Conservation (phyloP, 2,329 filamentous ascomycete genomes). For the Falciphora oryzae region DNA sequence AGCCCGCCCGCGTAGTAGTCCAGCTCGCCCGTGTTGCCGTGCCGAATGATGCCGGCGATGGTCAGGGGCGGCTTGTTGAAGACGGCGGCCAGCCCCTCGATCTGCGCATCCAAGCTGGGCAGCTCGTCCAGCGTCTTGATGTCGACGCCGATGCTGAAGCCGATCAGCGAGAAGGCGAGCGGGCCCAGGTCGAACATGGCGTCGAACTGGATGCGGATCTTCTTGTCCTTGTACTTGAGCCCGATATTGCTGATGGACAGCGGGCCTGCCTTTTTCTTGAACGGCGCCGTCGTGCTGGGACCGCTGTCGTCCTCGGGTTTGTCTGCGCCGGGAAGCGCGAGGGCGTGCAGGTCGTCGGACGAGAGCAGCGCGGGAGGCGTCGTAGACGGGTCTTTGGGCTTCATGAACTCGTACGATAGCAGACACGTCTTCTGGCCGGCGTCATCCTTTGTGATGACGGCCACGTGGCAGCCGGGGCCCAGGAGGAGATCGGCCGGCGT, state of each 20-base stretch:
- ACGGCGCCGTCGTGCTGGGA: constrained; percentile 17
- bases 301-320: constrained; percentile 8
- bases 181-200: constrained; percentile 31
- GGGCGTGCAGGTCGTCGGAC: neutral
- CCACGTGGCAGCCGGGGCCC: constrained; percentile 21
- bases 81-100: constrained; percentile 27
- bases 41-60: constrained; percentile 29
- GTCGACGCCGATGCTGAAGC: constrained; percentile 25
- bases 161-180: constrained; percentile 27
- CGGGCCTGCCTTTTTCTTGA: constrained; percentile 26
- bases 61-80: constrained; percentile 30
- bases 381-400: constrained; percentile 9
- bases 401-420: constrained; percentile 23
- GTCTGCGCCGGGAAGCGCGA: neutral
- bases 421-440: constrained; percentile 14
- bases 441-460: constrained; percentile 16
- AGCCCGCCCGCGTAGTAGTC: constrained; percentile 32
- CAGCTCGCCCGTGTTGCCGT: constrained; percentile 18
- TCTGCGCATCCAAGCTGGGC: constrained; percentile 14
- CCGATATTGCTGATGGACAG: constrained; percentile 30
- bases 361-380: neutral
- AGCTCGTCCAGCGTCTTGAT: constrained; percentile 16
- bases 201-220: constrained; percentile 25
- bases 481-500: constrained; percentile 17
- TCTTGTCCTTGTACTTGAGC: constrained; percentile 27